Evolutionary conservation across 331 rosid species (phyloP), one percentile per base, ranked within the genome.

Genomic region (Phaseolus coccineus): DNA sequence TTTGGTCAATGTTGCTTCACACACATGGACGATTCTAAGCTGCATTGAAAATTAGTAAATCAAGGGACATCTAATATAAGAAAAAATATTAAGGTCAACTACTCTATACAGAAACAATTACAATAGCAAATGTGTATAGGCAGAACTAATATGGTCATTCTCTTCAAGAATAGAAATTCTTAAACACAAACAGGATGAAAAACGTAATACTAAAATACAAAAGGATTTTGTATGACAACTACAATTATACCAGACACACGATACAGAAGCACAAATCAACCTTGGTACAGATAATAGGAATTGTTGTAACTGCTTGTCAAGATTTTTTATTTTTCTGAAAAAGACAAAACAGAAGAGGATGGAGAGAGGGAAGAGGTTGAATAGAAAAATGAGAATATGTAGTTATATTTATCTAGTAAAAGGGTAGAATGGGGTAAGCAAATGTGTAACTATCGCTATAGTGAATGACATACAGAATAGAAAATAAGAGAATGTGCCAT

Each of bases 1-100:
- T 85, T 92, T 94, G 10, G 91, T 89, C 90, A 94, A 85, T 61
- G 97, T 94, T 70, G 90, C 92, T 79, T 94, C 98, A 86, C 98
- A 94, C 69, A 94, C 88, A 86, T 92, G 97, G 37, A 92, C 97
- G 19, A 92, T 84, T 83, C 86, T 89, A 15, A 90, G 88, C 98
- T 94, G 88, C 76, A 44, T 71, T 55, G 77, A 61, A 77, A 28
- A 76, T 22, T 16, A 83, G 71, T 68, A 71, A 33, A 76, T 63
- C 22, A 85, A 57, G 3, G 9, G 13, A 50, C 40, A 37, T 25
- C 28, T 3, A 39, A 65, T 19, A 66, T 39, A 71, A 47, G 14
- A 69, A 57, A 19, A 31, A 40, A 24, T 30, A 39, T 10, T 12
- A 4, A 81, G 62, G 73, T 77, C 58, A 53, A 63, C 16, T 24